Evolutionary conservation across 208 protist genomes (phyloP).

Genomic region (Pavlovales sp.): DNA sequence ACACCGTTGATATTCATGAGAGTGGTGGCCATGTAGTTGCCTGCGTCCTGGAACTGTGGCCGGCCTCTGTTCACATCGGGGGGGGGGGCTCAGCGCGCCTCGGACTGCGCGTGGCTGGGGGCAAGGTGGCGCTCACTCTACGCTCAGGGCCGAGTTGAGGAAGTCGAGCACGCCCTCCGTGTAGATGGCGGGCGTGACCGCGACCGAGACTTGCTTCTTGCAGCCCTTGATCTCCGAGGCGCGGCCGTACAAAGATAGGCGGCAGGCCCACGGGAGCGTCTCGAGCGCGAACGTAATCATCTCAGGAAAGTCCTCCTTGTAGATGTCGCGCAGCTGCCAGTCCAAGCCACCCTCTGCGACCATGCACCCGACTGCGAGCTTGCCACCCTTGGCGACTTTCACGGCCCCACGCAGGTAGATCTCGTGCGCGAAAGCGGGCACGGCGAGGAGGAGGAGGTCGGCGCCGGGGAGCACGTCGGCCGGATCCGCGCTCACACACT

Average conservation of each 20-base stretch:
- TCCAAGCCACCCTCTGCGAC: slow-evolving; percentile 31
- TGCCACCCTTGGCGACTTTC: not conserved
- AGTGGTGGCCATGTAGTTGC: not conserved
- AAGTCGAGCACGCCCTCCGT: not conserved
- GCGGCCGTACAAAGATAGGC: not conserved
- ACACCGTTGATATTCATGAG: slow-evolving; percentile 9
- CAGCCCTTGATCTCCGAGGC: not conserved
- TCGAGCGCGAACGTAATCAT: slow-evolving; percentile 1
- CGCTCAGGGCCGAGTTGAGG: not conserved
- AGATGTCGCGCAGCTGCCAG: slow-evolving; percentile 2
- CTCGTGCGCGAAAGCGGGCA: slow-evolving; percentile 46
- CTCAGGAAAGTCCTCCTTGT: not conserved
- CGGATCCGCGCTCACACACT: too few species aligned
- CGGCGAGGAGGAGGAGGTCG: slow-evolving; percentile 31
- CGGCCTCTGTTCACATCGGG: too few species aligned
- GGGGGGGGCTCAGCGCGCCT: too few species aligned
- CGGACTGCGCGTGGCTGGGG: too few species aligned
- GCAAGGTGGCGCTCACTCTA: too few species aligned
- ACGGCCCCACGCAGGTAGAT: not conserved
- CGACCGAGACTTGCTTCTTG: not conserved
- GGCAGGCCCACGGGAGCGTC: slow-evolving; percentile 40
- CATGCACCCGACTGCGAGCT: slow-evolving; percentile 13
- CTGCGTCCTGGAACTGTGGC: too few species aligned
- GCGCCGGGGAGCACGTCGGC: slow-evolving; percentile 31
- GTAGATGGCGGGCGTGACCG: slow-evolving; percentile 1